These are phyloP conservation scores for Alternaria brassicicola DNA, from an alignment of 2,329 filamentous ascomycete species.

Conservation along the genomic window DNA sequence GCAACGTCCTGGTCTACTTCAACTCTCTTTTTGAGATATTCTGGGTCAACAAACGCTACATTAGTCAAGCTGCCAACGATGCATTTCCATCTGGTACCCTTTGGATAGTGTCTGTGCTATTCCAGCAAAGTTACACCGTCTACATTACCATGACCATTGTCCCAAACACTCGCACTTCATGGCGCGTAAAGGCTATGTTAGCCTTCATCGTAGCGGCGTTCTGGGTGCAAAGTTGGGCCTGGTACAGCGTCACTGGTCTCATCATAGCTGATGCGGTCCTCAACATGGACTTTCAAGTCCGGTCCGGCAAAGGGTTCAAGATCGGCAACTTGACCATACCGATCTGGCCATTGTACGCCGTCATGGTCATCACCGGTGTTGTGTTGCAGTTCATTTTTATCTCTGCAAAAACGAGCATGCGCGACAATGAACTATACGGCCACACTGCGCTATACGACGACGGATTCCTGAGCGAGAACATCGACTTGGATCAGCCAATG, in stretches of 20 bases:
- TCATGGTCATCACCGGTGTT: constrained; percentile 45
- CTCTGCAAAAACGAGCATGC: constrained; percentile 46
- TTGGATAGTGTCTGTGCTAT: constrained; percentile 55
- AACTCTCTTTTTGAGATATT: constrained; percentile 57
- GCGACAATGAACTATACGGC: constrained; percentile 47
- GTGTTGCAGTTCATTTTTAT: constrained; percentile 54
- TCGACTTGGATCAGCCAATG: constrained; percentile 44
- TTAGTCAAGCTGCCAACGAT: constrained; percentile 49
- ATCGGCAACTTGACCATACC: constrained; percentile 21
- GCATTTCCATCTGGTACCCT: constrained; percentile 55
- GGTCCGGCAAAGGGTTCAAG: constrained; percentile 24
- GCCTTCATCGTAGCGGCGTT: constrained; percentile 53
- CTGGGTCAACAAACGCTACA: constrained; percentile 51
- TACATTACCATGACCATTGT: constrained; percentile 58
- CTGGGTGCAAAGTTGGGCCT: constrained; percentile 57
- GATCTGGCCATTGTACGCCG: constrained; percentile 42
- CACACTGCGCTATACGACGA: constrained; percentile 53
- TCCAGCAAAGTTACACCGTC: constrained; percentile 55
- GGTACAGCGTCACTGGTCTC: constrained; percentile 54
- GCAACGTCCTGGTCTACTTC: constrained; percentile 52
- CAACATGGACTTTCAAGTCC: constrained; percentile 50
- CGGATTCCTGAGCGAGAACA: constrained; percentile 45
- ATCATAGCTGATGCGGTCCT: constrained; percentile 57
- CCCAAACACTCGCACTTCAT: constrained; percentile 51
- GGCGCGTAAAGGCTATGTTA: constrained; percentile 51